Base-by-base conservation (phyloP, 176 grass and related monocot genomes). In the Lolium perenne region DNA sequence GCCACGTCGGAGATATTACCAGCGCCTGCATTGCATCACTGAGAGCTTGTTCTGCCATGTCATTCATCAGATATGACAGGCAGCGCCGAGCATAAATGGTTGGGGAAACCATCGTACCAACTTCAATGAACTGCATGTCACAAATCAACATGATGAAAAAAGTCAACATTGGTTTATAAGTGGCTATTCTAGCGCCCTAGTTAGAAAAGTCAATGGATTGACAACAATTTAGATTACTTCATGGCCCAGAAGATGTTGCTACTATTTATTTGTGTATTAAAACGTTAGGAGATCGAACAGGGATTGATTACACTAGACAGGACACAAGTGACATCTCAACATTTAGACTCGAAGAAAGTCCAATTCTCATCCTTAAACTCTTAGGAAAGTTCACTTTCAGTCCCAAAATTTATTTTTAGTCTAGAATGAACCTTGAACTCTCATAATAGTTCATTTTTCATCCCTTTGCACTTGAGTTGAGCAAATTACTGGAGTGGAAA, bases 61-160 rank as follows among this genome's bases (percentile, higher is more conserved):
- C 92, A 85, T 86, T 96, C 90, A 98, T 95, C 91, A 98, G 85
- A 88, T 98, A 92, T 74, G 97, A 94, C 53, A 98, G 56, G 84
- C 94, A 95, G 17, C 94, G 91, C 8, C 97, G 86, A 59, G 94
- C 97, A 84, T 91, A 98, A 61, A 98, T 92, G 14, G 97, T 98
- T 40, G 97, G 97, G 62, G 97, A 98, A 84, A 94, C 86, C 97
- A 98, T 98, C 0, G 94, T 98, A 10, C 93, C 93, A 16, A 91
- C 97, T 77, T 98, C 97, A 91, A 98, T 98, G 88, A 95, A 98
- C 97, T 98, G 92, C 90, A 92, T 32, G 58, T 56, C 38, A 84
- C 71, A 71, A 74, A 81, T 38, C n/a, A 77, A 67, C 16, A 69
- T 62, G 67, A 75, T 32, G 50, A 77, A 74, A 48, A 11, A 41